Evolutionary conservation across 2,329 filamentous ascomycete genomes (phyloP), one percentile per base, ranked within the genome.

Genomic region (Taxawa tesnikishii): DNA sequence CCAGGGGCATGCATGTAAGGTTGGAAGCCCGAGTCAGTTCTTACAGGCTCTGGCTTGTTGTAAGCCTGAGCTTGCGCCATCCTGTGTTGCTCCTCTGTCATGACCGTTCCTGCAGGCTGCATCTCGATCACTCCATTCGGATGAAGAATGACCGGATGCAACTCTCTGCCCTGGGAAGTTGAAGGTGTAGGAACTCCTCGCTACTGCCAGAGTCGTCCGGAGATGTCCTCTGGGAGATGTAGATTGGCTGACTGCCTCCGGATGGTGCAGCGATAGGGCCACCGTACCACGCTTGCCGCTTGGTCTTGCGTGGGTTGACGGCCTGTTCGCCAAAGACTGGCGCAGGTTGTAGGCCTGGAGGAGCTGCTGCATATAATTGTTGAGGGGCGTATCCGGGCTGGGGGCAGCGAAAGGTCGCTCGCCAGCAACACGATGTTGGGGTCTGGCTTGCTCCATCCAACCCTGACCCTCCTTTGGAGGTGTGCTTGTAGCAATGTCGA

Each of bases 261-360:
- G 19, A n/a, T 8, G 19, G 38, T 12, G 32, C 26, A 8, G 38
- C 28, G n/a, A 61, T 39, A 15, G 67, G 67, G 8, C 67, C 68
- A 36, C 82, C 73, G 45, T 83, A 83, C 79, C 79, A 85, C 1
- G 68, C 80, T 37, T 78, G 75, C 3, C 80, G 69, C 48, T 80
- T 82, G 17, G 60, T 61, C 40, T 73, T 74, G 6, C 73, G 66
- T 3, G 70, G 63, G 0, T 19, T 55, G 53, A 21, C 13, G 15
- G 24, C 19, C 10, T 15, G 31, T 11, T 13, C 17, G 19, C 26
- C 3, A 16, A 15, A 16, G 12, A 18, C 8, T n/a, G 17, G 7
- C 11, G 15, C 12, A 5, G 26, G 15, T 11, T 19, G 31, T 4
- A 27, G 15, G 15, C 32, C 27, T 13, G 29, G 38, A 50, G 36